Conservation (phyloP, 345 rosid genomes). For the Trapa incisa region DNA sequence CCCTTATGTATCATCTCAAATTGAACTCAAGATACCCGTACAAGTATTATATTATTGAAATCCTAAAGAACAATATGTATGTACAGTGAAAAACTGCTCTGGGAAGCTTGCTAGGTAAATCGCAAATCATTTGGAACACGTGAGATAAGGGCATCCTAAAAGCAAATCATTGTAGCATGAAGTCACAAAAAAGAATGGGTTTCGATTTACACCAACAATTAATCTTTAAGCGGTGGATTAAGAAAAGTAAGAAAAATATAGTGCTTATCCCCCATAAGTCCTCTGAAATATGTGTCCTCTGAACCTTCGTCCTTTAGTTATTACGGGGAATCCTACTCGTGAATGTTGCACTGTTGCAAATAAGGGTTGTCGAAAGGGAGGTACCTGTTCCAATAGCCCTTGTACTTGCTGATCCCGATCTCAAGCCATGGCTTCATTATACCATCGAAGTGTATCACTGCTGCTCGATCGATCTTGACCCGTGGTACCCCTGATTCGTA, state of each 20-base stretch:
- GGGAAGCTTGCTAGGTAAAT: background rate
- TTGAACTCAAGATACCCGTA: too few species aligned
- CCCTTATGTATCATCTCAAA: too few species aligned
- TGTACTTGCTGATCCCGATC: constrained; percentile 58
- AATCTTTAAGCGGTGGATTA: background rate
- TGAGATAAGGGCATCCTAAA: background rate
- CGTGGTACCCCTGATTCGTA: constrained; percentile 36
- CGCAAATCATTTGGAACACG: background rate
- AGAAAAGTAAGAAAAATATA: background rate
- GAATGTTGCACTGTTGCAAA: constrained; percentile 64
- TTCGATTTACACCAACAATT: background rate
- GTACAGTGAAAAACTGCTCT: background rate
- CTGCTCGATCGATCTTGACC: constrained; percentile 46
- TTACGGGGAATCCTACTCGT: constrained; percentile 19
- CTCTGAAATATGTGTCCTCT: background rate
- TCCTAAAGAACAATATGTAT: background rate
- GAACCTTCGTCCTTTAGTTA: background rate
- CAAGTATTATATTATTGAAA: background rate
- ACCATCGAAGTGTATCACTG: constrained; percentile 84
- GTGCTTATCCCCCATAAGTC: background rate
- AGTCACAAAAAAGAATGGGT: background rate
- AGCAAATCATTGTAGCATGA: background rate
- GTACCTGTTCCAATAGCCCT: constrained; percentile 58
- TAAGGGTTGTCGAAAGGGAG: constrained; percentile 35
- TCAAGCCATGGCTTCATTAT: constrained; percentile 95